Base-by-base conservation (phyloP, 805 yeast genomes). In the Metschnikowia peoriensis region DNA sequence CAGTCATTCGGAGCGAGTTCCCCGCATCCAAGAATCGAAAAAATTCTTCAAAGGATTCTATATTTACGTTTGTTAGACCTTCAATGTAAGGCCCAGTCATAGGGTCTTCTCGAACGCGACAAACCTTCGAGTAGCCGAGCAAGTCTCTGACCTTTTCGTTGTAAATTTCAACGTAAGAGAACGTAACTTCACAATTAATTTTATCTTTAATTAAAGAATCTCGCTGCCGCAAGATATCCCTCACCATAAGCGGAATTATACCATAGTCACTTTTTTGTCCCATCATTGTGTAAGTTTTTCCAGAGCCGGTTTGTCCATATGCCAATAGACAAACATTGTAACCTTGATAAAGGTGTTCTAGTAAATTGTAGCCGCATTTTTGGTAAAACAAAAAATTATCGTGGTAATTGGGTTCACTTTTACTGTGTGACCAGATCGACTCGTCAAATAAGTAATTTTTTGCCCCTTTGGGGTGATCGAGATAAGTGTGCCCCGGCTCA, bases 111-210 rank as follows among this genome's bases (percentile, higher is more conserved):
- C 96, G 73, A 4, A 89, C 80, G 53, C 77, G 72, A 55, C 84
- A 73, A 57, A 66, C 65, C 38, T 55, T 59, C 6, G 52, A 54
- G 28, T 28, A 28, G 14, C 63, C 67, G 15, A 88, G 68, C 49
- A 88, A 68, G 65, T 89, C 96, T 38, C 81, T 73, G 0, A 87
- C 89, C 55, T 81, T 84, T 66, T 88, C 96, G 62, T 89, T 88
- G 62, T 89, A 88, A 37, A 88, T 83, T 63, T 88, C 96, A 62
- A 85, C 77, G 66, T 83, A 88, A 10, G 89, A 84, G 2, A 86
- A 68, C 38, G 78, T 63, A 34, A 74, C 60, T 47, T 68, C 72
- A 56, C 78, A 71, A 50, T 72, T 68, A 56, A 73, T 66, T 41
- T 64, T 65, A 14, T 73, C 75, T 8, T 61, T 65, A 8, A 77